Evolutionary conservation across 2,329 filamentous ascomycete species (phyloP), one percentile per base, ranked within the genome.

Genomic region (Parastagonospora nodorum): DNA sequence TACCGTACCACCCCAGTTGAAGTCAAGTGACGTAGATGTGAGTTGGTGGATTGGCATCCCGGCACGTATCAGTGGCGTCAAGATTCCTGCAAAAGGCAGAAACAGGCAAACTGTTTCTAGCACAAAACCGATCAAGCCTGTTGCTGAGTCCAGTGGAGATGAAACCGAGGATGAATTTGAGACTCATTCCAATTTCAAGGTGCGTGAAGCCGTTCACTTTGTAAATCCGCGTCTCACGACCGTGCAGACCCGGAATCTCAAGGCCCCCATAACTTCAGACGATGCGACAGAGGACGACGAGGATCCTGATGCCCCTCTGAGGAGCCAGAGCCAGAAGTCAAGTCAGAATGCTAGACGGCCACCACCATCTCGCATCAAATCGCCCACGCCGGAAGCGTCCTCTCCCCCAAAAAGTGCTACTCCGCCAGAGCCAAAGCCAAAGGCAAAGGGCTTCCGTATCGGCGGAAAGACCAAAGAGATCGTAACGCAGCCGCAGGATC

Each of bases 151-250:
- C 0, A 58, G 57, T 10, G 68, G 67, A 2, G 67, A 66, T 9
- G 71, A 71, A 43, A 71, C 61, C 2, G 64, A 71, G 37, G 70
- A 74, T 30, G 74, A 74, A 56, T 73, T 73, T 46, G 69, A 72
- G 16, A 68, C 58, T 35, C 71, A 71, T 49, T 59, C 61, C 9
- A 58, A 66, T 41, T 75, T 65, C 58, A 69, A 68, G 38, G 66
- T 65, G 33, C 36, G 59, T 30, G 15, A 29, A 11, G 11, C 5
- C 5, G 12, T 33, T 12, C 2, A 7, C 4, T 1, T 2, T 12
- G 27, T 16, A 3, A 15, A 6, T 1, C 14, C 10, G 15, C 27
- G 43, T 15, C 61, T 60, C 27, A 54, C 14, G 14, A 7, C 8
- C 7, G 12, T 58, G 40, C 55, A 48, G 57, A 61, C 46, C n/a